Conservation (phyloP, 1,139 yeast species). For the Arxiozyma slooffiae region DNA sequence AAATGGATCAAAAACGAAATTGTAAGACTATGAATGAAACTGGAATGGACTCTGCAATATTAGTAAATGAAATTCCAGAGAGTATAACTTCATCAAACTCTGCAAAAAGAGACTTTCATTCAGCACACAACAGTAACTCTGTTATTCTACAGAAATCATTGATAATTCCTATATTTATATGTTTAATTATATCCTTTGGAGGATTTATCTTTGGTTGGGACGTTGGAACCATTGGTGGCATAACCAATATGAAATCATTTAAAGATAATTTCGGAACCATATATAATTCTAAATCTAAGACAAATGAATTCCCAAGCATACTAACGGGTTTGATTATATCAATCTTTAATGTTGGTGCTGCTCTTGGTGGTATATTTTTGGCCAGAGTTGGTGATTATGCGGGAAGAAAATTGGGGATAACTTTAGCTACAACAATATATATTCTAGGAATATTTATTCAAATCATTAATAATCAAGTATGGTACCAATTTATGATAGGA, state of each 20-base stretch:
- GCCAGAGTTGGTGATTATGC: conserved; percentile 42
- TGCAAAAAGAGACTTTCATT: not conserved
- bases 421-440: conserved; percentile 39
- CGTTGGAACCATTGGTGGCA: conserved; percentile 65
- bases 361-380: conserved; percentile 57
- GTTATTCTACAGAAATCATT: not conserved
- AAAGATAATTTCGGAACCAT: conserved; percentile 39
- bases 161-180: conserved; percentile 30
- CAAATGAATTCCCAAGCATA: conserved; percentile 34
- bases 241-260: conserved; percentile 50
- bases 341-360: conserved; percentile 62
- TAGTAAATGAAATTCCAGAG: not conserved
- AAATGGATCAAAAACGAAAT: no score
- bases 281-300: conserved; percentile 24
- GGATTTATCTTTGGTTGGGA: conserved; percentile 70
- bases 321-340: conserved; percentile 52
- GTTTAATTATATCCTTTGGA: conserved; percentile 40
- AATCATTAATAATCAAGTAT: conserved; percentile 32
- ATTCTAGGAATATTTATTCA: conserved; percentile 42
- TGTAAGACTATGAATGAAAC: not conserved
- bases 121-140: not conserved
- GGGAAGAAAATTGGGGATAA: conserved; percentile 47
- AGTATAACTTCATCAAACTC: not conserved
- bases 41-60: not conserved
- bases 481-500: conserved; percentile 47